Evolutionary conservation across 768 basidiomycete genomes (phyloP).

Genomic region (Vararia minispora): DNA sequence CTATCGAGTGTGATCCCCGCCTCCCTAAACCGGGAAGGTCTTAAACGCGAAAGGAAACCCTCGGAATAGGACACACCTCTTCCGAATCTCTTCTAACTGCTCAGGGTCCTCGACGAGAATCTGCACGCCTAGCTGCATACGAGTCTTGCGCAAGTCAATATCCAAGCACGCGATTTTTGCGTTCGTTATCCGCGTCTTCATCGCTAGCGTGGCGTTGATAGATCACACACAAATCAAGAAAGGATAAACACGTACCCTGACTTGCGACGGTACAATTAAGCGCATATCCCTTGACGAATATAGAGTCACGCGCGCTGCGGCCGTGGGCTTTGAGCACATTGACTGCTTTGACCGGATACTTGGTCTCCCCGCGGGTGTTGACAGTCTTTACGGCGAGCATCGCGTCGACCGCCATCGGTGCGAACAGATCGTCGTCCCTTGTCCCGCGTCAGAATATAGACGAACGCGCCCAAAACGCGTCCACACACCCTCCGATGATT

Average conservation of each 20-base stretch:
- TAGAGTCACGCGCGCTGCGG: slow-evolving; percentile 85
- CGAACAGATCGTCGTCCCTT: slow-evolving; percentile 96
- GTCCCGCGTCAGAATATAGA: neutral
- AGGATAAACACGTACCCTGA: slow-evolving; percentile 58
- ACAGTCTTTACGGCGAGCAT: slow-evolving; percentile 96
- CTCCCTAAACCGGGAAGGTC: slow-evolving; percentile 46
- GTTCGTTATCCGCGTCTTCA: slow-evolving; percentile 88
- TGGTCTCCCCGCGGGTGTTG: slow-evolving; percentile 89
- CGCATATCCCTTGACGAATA: slow-evolving; percentile 94
- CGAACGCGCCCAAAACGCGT: neutral
- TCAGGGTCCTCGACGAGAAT: slow-evolving; percentile 95
- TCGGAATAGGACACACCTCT: slow-evolving; percentile 42
- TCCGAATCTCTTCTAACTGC: slow-evolving; percentile 92
- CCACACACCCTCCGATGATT: slow-evolving; percentile 86
- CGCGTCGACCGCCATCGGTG: slow-evolving; percentile 97
- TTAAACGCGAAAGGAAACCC: neutral
- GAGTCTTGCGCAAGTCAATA: slow-evolving; percentile 91
- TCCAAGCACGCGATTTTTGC: slow-evolving; percentile 99
- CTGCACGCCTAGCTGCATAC: slow-evolving; percentile 97
- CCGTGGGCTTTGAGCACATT: slow-evolving; percentile 98
- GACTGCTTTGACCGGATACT: slow-evolving; percentile 98
- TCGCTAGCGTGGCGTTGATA: slow-evolving; percentile 42
- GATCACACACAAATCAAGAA: neutral
- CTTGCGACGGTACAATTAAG: slow-evolving; percentile 97
- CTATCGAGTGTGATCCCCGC: slow-evolving; percentile 93